Evolutionary conservation across 2,329 filamentous ascomycete species (phyloP), one percentile per base, ranked within the genome.

Genomic region (Phyllosticta citrichinensis): DNA sequence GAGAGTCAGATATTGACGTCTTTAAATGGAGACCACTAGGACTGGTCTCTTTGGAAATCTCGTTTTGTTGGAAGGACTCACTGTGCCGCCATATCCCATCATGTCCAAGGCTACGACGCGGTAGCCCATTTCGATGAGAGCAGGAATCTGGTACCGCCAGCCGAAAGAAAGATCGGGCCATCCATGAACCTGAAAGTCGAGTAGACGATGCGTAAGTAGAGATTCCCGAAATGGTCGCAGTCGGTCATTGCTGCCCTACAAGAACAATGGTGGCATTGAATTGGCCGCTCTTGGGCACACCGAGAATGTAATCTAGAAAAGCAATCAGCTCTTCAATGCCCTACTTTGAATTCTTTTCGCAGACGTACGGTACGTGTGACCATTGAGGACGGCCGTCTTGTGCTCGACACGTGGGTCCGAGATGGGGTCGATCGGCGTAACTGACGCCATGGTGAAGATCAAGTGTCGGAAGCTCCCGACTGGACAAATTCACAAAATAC

Each of bases 121-220:
- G 65, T 93, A 83, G 22, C 87, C 87, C 61, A 90, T 79, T 5
- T 85, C 80, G 35, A 88, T 74, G 22, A 97, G 81, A 66, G 84
- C 75, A 0, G 92, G 91, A 63, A 97, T 88, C 74, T 97, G 92
- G 74, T 89, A 87, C 64, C 92, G 87, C 93, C 93, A 97, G 70
- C 88, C 91, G 69, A 91, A 85, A 9, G 84, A 83, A 19, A 94
- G 75, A 74, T 96, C 91, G 0, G 92, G 92, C 76, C 87, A 95
- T 65, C 92, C 92, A 74, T 91, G 88, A 69, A 89, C 77, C 80
- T 82, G 58, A 52, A 19, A 25, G 14, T 52, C 56, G 10, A 47
- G 40, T 12, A 17, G n/a, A 24, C 30, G 20, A 8, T 2, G 47
- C 24, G 47, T 52, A 14, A 55, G 47, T 20, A 47, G 40, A n/a